A percentile compares a stretch with the other conserved stretches of the same genome.
These are phyloP conservation scores for Populus pruinosa DNA, from an alignment of 345 rosid species.

Conservation along the genomic window DNA sequence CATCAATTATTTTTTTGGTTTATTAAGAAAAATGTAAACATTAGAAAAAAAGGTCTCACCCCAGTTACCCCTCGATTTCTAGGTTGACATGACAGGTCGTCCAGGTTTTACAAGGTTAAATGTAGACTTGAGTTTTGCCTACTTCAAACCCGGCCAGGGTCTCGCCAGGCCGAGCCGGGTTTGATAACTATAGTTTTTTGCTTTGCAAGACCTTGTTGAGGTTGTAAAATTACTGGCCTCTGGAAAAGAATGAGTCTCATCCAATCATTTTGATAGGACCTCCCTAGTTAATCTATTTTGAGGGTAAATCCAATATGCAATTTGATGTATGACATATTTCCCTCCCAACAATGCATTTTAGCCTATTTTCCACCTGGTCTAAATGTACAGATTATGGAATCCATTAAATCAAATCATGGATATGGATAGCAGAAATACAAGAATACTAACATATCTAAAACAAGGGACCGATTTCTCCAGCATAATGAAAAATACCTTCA, in stretches of 20 bases:
- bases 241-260: neutral
- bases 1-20: too few species aligned
- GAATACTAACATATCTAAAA: neutral
- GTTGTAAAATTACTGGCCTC: neutral
- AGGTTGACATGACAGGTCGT: too few species aligned
- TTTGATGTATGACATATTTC: neutral
- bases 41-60: too few species aligned
- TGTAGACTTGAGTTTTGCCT: too few species aligned
- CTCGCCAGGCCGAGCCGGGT: too few species aligned
- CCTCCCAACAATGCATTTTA: neutral
- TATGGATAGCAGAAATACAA: neutral
- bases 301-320: neutral
- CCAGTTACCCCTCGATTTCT: too few species aligned
- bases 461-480: neutral
- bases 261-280: neutral
- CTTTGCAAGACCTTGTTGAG: neutral
- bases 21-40: too few species aligned
- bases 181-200: too few species aligned
- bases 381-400: neutral
- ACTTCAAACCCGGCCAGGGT: too few species aligned
- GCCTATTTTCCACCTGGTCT: neutral
- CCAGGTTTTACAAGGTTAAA: too few species aligned
- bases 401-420: neutral
- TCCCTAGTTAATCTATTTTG: neutral
- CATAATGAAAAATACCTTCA: slow-evolving; percentile 54